phyloP scores from a whole-genome alignment of 441 rosid species.

The Euphorbia corollata region DNA sequence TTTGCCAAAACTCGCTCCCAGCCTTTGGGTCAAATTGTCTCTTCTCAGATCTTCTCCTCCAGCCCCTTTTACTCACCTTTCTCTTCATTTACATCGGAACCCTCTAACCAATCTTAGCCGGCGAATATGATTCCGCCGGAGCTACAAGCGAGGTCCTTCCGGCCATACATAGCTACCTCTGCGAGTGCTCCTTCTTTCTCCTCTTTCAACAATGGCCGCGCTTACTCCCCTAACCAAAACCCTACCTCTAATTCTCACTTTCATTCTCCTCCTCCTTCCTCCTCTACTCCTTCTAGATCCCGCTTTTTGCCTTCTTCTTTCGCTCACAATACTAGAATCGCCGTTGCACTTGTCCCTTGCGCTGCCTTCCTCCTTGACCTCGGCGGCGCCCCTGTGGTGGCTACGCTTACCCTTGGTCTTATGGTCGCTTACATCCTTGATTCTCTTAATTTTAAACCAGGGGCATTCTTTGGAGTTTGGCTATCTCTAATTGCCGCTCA shows the following conservation, averaged over 20 bases:
- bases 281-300: conserved; percentile 49
- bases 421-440: conserved; percentile 86
- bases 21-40: neutral
- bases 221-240: conserved; percentile 41
- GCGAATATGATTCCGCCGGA: conserved; percentile 86
- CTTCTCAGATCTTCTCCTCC: neutral
- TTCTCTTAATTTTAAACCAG: conserved; percentile 68
- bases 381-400: conserved; percentile 75
- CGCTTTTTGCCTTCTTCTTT: conserved; percentile 78
- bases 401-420: conserved; percentile 67
- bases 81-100: neutral
- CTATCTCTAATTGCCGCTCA: conserved; percentile 65
- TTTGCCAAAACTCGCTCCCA: neutral
- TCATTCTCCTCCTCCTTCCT: conserved; percentile 20
- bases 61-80: neutral
- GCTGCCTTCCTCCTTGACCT: conserved; percentile 86
- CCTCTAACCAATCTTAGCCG: conserved; percentile 8
- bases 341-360: conserved; percentile 71
- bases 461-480: conserved; percentile 81
- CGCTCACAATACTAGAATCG: conserved; percentile 65
- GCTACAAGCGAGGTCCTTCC: conserved; percentile 73
- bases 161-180: conserved; percentile 68
- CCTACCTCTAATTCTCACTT: conserved; percentile 28
- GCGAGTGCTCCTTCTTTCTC: conserved; percentile 47
- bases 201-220: conserved; percentile 34